phyloP scores from a whole-genome alignment of 306 rosid species.

The Mucuna pruriens region DNA sequence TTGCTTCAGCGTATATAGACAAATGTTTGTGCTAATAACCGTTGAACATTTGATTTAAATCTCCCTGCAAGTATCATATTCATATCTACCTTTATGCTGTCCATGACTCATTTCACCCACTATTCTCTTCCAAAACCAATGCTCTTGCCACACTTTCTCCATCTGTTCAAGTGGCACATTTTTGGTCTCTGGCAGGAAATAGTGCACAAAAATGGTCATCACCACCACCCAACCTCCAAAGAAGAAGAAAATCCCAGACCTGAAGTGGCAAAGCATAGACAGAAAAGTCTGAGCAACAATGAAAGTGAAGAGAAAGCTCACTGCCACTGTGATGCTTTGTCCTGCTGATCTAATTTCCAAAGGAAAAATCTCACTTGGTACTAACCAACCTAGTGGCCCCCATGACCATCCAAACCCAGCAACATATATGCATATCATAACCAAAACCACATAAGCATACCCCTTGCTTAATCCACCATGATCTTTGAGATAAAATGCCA shows the following conservation, averaged over 20 bases:
- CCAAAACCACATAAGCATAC: conserved; percentile 46
- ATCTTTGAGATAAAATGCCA: conserved; percentile 46
- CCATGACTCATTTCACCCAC: conserved; percentile 30
- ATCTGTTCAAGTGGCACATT: conserved; percentile 47
- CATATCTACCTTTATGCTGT: conserved; percentile 9
- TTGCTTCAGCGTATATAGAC: neutral
- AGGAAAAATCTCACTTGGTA: conserved; percentile 59
- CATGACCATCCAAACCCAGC: conserved; percentile 61
- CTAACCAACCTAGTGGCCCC: conserved; percentile 55
- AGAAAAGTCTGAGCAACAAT: conserved; percentile 54
- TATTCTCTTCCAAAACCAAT: conserved; percentile 60
- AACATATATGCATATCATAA: conserved; percentile 48
- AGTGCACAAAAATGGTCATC: conserved; percentile 51
- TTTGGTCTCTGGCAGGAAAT: conserved; percentile 37
- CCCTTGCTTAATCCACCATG: conserved; percentile 50
- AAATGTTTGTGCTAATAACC: neutral
- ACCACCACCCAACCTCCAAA: conserved; percentile 63
- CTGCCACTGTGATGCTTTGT: conserved; percentile 60
- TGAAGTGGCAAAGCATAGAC: conserved; percentile 54
- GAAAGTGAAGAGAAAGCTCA: conserved; percentile 56
- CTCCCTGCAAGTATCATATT: neutral
- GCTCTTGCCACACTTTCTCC: conserved; percentile 56
- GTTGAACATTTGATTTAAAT: neutral
- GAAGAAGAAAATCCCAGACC: conserved; percentile 54
- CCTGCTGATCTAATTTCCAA: conserved; percentile 50